Evolutionary conservation across 1,284 basidiomycete species (phyloP).

Genomic region (Microbotryum lychnidis-dioicae): DNA sequence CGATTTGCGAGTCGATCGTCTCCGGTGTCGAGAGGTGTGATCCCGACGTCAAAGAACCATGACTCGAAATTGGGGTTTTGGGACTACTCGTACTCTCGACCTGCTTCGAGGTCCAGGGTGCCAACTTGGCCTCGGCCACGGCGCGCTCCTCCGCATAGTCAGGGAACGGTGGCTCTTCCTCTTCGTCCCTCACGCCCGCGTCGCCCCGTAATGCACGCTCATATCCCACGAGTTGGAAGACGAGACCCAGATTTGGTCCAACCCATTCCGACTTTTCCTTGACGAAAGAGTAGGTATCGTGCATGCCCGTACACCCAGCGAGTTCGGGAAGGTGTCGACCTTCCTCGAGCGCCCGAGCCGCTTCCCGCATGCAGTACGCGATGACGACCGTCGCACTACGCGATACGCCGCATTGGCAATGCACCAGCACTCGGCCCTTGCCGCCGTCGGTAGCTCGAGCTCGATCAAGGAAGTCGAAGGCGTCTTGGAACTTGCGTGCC

Average conservation of each 20-base stretch:
- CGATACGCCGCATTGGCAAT: slow-evolving; percentile 94
- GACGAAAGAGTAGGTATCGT: slow-evolving; percentile 57
- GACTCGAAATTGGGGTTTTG: slow-evolving; percentile 15
- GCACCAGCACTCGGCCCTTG: slow-evolving; percentile 64
- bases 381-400: slow-evolving; percentile 87
- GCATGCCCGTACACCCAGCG: slow-evolving; percentile 57
- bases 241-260: slow-evolving; percentile 91
- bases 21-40: slow-evolving; percentile 27
- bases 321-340: slow-evolving; percentile 25
- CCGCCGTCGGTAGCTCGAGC: slow-evolving; percentile 56
- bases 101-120: neutral
- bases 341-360: slow-evolving; percentile 54
- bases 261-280: slow-evolving; percentile 80
- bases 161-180: slow-evolving; percentile 10
- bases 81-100: slow-evolving; percentile 1
- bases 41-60: slow-evolving; percentile 1
- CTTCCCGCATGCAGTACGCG: slow-evolving; percentile 89
- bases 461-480: slow-evolving; percentile 65
- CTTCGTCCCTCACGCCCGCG: slow-evolving; percentile 5
- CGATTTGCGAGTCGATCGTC: slow-evolving; percentile 7
- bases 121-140: slow-evolving; percentile 53
- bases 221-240: slow-evolving; percentile 92
- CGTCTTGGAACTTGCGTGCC: slow-evolving; percentile 27
- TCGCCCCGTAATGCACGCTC: slow-evolving; percentile 58
- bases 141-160: slow-evolving; percentile 5